Percentiles rank a stretch among this genome's conserved stretches.
These are phyloP conservation scores for Fusarium aywerte DNA, from an alignment of 2,329 filamentous ascomycete genomes.

Conservation along the genomic window DNA sequence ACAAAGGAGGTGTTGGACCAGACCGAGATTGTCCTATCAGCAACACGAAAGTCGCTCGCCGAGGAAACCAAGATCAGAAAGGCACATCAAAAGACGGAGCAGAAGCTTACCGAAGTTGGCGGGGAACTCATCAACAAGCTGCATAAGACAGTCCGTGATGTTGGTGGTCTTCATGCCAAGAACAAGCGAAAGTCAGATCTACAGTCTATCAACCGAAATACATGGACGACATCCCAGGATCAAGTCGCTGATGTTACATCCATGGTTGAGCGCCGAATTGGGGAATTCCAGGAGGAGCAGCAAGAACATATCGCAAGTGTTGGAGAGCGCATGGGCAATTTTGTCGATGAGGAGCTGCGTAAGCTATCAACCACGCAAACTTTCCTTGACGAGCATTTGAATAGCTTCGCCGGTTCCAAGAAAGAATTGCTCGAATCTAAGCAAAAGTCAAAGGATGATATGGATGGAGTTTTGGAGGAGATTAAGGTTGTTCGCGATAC, in stretches of 20 bases:
- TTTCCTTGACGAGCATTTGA: conserved; percentile 75
- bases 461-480: conserved; percentile 91
- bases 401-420: conserved; percentile 74
- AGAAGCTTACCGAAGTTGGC: conserved; percentile 77
- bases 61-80: conserved; percentile 84
- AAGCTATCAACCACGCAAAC: conserved; percentile 76
- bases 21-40: conserved; percentile 83
- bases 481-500: conserved; percentile 90
- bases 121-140: conserved; percentile 81
- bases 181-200: conserved; percentile 86
- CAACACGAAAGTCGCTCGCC: conserved; percentile 78
- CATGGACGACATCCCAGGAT: conserved; percentile 80
- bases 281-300: conserved; percentile 78
- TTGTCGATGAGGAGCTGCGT: conserved; percentile 78
- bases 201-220: conserved; percentile 79
- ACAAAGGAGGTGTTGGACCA: conserved; percentile 86
- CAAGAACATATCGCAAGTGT: conserved; percentile 74
- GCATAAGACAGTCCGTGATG: conserved; percentile 79
- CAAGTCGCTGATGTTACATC: conserved; percentile 81
- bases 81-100: conserved; percentile 88
- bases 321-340: conserved; percentile 77
- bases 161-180: conserved; percentile 85
- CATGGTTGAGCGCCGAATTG: conserved; percentile 79
- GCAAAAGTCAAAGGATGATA: conserved; percentile 77
- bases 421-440: conserved; percentile 75